Conservation (phyloP, 2,329 filamentous ascomycete genomes). For the Penicillium sp. region DNA sequence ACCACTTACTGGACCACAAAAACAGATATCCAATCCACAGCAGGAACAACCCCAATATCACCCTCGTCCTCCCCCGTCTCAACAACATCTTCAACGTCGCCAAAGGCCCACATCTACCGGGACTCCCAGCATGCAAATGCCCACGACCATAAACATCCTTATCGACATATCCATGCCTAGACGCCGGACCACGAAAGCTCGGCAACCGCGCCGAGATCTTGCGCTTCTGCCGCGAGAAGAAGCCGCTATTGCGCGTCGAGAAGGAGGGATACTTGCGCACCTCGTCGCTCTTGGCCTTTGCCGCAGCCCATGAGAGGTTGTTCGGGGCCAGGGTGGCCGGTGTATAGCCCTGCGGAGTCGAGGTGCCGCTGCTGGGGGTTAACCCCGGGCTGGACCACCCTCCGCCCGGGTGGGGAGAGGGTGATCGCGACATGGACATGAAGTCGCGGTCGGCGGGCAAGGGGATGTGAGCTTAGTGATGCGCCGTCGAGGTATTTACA, state of each 20-base stretch:
- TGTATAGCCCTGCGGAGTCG: conserved; percentile 61
- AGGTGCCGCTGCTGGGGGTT: conserved; percentile 71
- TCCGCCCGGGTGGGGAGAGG: conserved; percentile 79
- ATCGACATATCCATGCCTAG: conserved; percentile 59
- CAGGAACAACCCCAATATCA: conserved; percentile 63
- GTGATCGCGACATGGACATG: conserved; percentile 87
- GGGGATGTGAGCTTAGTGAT: not conserved
- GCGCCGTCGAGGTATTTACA: not conserved
- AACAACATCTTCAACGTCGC: conserved; percentile 54
- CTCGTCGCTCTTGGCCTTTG: conserved; percentile 74
- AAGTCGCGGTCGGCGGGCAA: conserved; percentile 56
- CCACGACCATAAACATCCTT: conserved; percentile 72
- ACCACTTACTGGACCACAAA: conserved; percentile 71
- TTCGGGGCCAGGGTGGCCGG: conserved; percentile 30
- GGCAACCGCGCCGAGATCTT: conserved; percentile 79
- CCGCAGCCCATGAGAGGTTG: conserved; percentile 76
- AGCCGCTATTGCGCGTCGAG: conserved; percentile 79
- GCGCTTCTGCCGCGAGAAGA: conserved; percentile 83
- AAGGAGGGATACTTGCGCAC: conserved; percentile 77
- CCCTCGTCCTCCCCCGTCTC: conserved; percentile 66
- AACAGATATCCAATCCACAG: conserved; percentile 67
- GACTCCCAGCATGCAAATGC: conserved; percentile 46
- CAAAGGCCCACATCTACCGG: conserved; percentile 35
- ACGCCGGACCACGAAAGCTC: conserved; percentile 61
- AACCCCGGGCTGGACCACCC: conserved; percentile 87